Evolutionary conservation across 345 rosid genomes (phyloP).

Genomic region (Mangifera indica): DNA sequence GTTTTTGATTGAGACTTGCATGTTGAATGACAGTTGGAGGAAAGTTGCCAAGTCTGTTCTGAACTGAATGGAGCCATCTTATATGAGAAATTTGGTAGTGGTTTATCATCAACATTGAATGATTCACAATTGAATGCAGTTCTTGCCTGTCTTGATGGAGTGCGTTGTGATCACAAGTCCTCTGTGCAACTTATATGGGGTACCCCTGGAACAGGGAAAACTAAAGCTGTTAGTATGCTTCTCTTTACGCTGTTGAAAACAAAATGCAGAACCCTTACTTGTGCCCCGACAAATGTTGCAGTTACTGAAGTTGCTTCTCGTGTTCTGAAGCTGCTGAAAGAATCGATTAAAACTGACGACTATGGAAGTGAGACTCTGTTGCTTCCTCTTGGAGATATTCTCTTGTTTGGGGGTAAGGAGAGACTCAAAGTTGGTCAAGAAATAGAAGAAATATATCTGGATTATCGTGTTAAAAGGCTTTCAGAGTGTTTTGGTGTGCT

Average conservation of each 20-base stretch:
- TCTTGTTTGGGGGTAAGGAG: slow-evolving; percentile 26
- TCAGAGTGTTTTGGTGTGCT: slow-evolving; percentile 14
- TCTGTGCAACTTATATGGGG: slow-evolving; percentile 52
- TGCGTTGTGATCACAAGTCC: slow-evolving; percentile 28
- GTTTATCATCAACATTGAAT: slow-evolving; percentile 25
- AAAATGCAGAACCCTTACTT: slow-evolving; percentile 39
- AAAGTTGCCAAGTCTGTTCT: slow-evolving; percentile 23
- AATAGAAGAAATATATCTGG: slow-evolving; percentile 25
- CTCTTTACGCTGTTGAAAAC: slow-evolving; percentile 29
- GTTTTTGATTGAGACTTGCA: background rate
- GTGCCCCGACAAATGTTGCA: slow-evolving; percentile 56
- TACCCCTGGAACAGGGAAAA: slow-evolving; percentile 25
- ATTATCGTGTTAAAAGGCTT: slow-evolving; percentile 27
- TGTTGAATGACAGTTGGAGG: slow-evolving; percentile 29
- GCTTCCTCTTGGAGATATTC: slow-evolving; percentile 21
- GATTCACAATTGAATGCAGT: slow-evolving; percentile 35
- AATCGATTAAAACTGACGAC: slow-evolving; percentile 7
- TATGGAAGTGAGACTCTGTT: background rate
- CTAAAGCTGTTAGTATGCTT: slow-evolving; percentile 30
- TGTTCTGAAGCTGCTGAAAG: slow-evolving; percentile 38
- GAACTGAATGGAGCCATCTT: background rate
- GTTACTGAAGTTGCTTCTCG: slow-evolving; percentile 39
- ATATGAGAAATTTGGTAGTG: slow-evolving; percentile 9
- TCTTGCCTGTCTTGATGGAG: slow-evolving; percentile 24
- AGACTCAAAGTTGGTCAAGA: slow-evolving; percentile 12